Evolutionary conservation across 2,329 filamentous ascomycete genomes (phyloP), one percentile per base, ranked within the genome.

Genomic region (Rachicladosporium sp.): DNA sequence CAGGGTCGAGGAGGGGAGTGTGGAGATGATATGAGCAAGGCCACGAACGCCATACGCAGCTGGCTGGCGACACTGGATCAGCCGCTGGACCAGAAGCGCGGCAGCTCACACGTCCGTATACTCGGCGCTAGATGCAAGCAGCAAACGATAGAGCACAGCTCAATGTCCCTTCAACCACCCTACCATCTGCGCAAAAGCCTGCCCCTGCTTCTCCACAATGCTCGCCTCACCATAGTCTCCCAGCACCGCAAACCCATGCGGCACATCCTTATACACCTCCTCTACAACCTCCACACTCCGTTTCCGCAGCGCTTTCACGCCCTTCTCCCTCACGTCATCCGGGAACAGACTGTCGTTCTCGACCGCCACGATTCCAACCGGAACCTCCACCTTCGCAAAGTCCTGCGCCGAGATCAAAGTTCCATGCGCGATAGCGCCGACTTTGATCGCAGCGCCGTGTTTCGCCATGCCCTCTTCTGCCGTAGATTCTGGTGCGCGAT

Each of bases 201-300:
- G 7, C 31, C 7, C 11, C 7, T 33, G 31, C 31, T 31, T 31
- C 30, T 33, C 31, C 31, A 11, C 31, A 10, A 9, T 33, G 31
- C n/a, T 33, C 15, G 31, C 7, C 31, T 15, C 31, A 33, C 31
- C 31, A 52, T 93, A 91, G 53, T 86, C 79, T 19, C 85, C 84
- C 33, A 84, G 68, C 6, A 89, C 80, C 2, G 80, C 85, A 54
- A 93, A 93, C 6, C 84, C 84, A 56, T 93, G 85, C 4, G 85
- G 85, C 8, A 91, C 84, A 10, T 76, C 78, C 0, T 78, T 71
- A 56, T 86, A 91, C 1, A 86, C 78, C 56, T 80, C 76, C 45
- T 88, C 75, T 56, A 91, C 81, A 52, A 84, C 76, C 59, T 87
- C 82, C 7, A 88, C 59, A 38, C 74, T 73, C 42, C 75, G 74